A percentile compares a stretch with the other conserved stretches of the same genome.
These are phyloP conservation scores for Vararia minispora DNA, from an alignment of 768 basidiomycete species.

Conservation along the genomic window DNA sequence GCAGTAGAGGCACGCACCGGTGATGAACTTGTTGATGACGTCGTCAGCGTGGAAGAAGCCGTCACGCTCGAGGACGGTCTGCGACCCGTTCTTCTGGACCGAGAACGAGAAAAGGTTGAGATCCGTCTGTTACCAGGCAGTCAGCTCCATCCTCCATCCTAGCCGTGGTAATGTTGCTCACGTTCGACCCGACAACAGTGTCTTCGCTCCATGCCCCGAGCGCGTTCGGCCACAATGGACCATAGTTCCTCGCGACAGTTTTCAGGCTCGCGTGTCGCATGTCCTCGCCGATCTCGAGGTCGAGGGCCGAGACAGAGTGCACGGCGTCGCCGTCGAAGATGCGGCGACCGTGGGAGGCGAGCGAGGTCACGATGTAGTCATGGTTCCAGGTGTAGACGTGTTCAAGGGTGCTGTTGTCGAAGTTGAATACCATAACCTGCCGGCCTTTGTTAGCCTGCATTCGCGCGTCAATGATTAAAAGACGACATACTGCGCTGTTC, in stretches of 20 bases:
- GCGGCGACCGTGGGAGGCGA: constrained; percentile 42
- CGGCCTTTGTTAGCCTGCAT: not conserved
- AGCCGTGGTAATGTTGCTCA: too few species aligned
- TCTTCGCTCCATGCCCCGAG: constrained; percentile 46
- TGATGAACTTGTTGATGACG: constrained; percentile 62
- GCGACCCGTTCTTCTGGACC: constrained; percentile 30
- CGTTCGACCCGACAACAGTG: constrained; percentile 65
- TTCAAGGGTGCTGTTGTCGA: constrained; percentile 31
- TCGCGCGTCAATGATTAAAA: not conserved
- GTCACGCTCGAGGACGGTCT: constrained; percentile 42
- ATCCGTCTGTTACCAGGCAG: constrained; percentile 34
- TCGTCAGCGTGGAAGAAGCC: constrained; percentile 73
- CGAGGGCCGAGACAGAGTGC: constrained; percentile 64
- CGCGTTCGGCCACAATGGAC: constrained; percentile 61
- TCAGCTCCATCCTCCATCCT: too few species aligned
- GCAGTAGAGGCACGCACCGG: constrained; percentile 30
- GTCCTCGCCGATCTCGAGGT: constrained; percentile 28
- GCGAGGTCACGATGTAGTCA: constrained; percentile 65
- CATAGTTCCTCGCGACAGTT: constrained; percentile 61
- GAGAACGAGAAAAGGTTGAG: constrained; percentile 59
- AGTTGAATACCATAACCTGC: constrained; percentile 25
- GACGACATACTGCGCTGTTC: constrained; percentile 56
- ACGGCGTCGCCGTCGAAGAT: constrained; percentile 74
- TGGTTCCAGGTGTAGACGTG: constrained; percentile 60
- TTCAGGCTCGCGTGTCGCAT: constrained; percentile 21